Evolutionary conservation across 148 eudicot species (phyloP).

Genomic region (Chenopodium quinoa): DNA sequence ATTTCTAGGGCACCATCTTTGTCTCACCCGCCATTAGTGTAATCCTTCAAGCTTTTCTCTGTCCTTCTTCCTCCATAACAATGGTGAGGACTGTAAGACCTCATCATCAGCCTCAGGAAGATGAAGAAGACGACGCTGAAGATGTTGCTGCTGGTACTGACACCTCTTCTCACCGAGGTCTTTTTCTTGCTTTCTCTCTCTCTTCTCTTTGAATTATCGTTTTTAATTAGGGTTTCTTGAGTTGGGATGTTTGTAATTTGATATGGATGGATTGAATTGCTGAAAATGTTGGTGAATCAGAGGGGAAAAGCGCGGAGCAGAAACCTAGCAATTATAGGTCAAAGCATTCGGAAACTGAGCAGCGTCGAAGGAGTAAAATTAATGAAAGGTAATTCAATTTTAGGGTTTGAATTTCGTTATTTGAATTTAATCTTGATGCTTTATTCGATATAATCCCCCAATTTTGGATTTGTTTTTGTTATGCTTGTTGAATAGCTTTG

Average conservation of each 20-base stretch:
- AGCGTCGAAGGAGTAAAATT: constrained; percentile 87
- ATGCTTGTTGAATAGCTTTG: background rate
- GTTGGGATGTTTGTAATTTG: background rate
- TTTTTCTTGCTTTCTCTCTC: background rate
- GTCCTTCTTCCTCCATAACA: background rate
- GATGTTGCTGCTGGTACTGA: constrained; percentile 46
- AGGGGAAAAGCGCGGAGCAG: constrained; percentile 48
- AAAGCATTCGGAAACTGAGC: constrained; percentile 96
- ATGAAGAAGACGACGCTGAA: constrained; percentile 59
- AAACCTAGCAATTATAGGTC: constrained; percentile 56
- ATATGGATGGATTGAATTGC: constrained; percentile 7
- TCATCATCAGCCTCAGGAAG: constrained; percentile 29
- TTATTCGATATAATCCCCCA: background rate
- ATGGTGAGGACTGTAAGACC: constrained; percentile 45
- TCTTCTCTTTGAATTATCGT: background rate
- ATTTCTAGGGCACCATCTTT: constrained; percentile 20
- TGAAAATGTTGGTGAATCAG: constrained; percentile 32
- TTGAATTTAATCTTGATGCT: background rate
- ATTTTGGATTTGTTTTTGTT: background rate
- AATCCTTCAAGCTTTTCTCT: constrained; percentile 6
- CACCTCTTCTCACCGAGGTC: constrained; percentile 62
- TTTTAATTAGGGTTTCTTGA: background rate
- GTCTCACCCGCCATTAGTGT: constrained; percentile 26
- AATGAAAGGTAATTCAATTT: constrained; percentile 60
- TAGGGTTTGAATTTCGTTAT: background rate